Evolutionary conservation across 75 land plant species (phyloP).

Genomic region (Selaginella tamariscina): DNA sequence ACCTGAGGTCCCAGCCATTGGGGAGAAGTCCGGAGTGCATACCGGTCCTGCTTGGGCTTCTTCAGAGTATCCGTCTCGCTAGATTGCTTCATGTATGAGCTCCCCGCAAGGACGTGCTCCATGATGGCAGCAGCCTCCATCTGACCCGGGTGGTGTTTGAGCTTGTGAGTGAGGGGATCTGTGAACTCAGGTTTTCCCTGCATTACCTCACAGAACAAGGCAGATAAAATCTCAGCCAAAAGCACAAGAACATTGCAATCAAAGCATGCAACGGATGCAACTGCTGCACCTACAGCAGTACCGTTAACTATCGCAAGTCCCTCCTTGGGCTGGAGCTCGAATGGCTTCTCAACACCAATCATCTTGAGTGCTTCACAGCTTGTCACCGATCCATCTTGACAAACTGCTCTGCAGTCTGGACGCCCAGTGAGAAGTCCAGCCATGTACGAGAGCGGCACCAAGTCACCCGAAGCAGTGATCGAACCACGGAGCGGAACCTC

Average conservation of each 20-base stretch:
- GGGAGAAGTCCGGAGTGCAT: conserved; percentile 15
- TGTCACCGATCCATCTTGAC: background rate
- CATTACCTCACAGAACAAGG: conserved; percentile 63
- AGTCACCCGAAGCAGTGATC: conserved; percentile 24
- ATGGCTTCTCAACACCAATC: conserved; percentile 26
- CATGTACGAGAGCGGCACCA: conserved; percentile 17
- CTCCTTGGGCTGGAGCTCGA: no score
- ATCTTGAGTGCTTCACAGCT: conserved; percentile 14
- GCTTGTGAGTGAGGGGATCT: no score
- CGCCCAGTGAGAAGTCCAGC: no score
- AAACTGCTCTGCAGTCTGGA: conserved; percentile 8
- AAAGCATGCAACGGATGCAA: conserved; percentile 41
- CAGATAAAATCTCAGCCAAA: conserved; percentile 41
- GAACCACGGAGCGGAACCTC: conserved; percentile 21
- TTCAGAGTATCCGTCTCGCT: conserved; percentile 2
- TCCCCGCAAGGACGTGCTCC: no score
- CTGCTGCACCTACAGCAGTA: no score
- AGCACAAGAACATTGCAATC: conserved; percentile 40
- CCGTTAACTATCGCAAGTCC: no score
- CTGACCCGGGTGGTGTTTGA: no score
- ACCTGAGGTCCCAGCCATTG: background rate
- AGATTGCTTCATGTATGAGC: no score
- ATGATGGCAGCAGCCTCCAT: no score
- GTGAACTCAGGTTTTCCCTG: no score
- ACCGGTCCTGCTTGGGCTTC: conserved; percentile 22